Conservation (phyloP, 306 rosid species). For the Gillenia trifoliata region DNA sequence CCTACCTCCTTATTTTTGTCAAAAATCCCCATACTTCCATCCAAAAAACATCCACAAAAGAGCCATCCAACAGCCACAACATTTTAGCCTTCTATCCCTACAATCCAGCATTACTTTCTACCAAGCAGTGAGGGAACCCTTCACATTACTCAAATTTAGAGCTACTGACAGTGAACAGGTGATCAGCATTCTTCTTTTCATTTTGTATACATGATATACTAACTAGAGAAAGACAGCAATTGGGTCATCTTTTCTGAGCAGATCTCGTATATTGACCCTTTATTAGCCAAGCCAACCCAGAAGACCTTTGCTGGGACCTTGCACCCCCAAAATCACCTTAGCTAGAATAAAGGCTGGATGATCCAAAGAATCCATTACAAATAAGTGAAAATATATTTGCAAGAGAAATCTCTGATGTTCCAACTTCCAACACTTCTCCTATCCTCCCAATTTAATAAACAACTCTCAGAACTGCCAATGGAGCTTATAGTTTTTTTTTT, state of each 20-base stretch:
- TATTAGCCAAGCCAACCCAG: neutral
- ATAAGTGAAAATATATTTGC: neutral
- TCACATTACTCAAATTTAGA: too few relatives aligned
- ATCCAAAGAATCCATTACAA: neutral
- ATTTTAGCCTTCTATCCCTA: neutral
- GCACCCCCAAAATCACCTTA: neutral
- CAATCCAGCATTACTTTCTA: neutral
- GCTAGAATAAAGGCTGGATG: neutral
- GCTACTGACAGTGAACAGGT: too few relatives aligned
- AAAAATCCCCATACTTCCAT: neutral
- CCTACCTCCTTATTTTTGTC: neutral
- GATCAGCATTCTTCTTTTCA: too few relatives aligned
- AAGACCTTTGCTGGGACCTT: neutral
- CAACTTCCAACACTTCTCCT: neutral
- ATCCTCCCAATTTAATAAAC: neutral
- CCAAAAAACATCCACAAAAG: neutral
- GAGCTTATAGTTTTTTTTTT: too few relatives aligned
- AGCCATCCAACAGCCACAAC: neutral
- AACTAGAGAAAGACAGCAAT: neutral
- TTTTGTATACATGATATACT: neutral
- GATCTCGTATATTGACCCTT: neutral
- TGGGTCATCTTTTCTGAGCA: neutral
- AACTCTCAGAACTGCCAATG: neutral
- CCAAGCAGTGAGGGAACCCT: neutral
- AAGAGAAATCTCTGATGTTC: neutral